These are phyloP conservation scores for Luffa aegyptiaca DNA, from an alignment of 306 rosid species.

Conservation along the genomic window DNA sequence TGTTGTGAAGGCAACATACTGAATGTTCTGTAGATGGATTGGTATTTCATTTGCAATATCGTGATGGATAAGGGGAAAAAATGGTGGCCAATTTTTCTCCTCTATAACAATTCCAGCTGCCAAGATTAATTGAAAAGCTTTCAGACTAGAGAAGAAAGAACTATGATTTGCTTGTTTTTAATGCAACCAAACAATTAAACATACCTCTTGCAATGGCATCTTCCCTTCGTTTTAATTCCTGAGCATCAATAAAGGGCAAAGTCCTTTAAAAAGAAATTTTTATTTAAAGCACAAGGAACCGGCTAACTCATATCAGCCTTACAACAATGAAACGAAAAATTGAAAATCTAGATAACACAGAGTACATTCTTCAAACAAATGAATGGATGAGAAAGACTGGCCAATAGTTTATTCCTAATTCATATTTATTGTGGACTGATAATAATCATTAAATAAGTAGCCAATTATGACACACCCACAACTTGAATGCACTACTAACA, in stretches of 20 bases:
- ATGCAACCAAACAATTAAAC: conserved; percentile 18
- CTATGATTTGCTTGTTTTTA: neutral
- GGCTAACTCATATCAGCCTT: conserved; percentile 13
- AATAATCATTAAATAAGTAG: neutral
- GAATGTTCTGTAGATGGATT: conserved; percentile 73
- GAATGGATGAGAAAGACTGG: neutral
- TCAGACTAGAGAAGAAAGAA: neutral
- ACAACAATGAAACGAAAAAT: neutral
- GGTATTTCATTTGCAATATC: conserved; percentile 88
- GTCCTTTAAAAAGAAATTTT: neutral
- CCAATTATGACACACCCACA: neutral
- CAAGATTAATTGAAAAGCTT: conserved; percentile 7
- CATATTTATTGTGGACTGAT: neutral
- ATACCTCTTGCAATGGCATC: conserved; percentile 74
- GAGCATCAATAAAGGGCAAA: conserved; percentile 5
- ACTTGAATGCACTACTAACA: neutral
- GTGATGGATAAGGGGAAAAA: conserved; percentile 86
- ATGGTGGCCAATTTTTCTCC: conserved; percentile 96
- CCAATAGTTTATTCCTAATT: neutral
- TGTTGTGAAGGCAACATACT: conserved; percentile 84
- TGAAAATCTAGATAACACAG: neutral
- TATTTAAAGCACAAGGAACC: conserved; percentile 3
- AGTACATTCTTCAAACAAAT: neutral
- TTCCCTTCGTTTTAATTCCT: conserved; percentile 80
- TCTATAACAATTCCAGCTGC: conserved; percentile 77